phyloP scores from a whole-genome alignment of 1,284 basidiomycete species.

The Cryptococcus neoformans region DNA sequence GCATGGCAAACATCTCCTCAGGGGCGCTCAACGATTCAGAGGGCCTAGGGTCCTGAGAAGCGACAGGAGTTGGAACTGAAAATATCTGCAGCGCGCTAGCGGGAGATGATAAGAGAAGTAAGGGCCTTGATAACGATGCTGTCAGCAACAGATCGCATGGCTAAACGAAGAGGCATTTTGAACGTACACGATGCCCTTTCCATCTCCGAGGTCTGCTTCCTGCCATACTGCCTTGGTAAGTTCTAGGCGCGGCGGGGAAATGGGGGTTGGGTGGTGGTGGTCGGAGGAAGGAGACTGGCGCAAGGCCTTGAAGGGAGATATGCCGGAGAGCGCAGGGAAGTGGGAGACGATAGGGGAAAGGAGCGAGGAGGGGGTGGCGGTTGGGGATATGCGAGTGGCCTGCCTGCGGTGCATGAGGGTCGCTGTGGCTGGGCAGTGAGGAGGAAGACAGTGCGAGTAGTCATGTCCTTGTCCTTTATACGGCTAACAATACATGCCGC shows the following conservation, averaged over 20 bases:
- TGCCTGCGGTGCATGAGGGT: no score
- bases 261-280: constrained; percentile 18
- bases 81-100: constrained; percentile 35
- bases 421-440: no score
- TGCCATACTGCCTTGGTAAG: constrained; percentile 27
- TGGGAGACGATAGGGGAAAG: constrained; percentile 27
- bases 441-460: no score
- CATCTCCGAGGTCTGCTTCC: constrained; percentile 29
- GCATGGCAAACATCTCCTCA: constrained; percentile 31
- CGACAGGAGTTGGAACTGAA: constrained; percentile 11
- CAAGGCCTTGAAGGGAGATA: constrained; percentile 25
- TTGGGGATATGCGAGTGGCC: no score
- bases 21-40: constrained; percentile 31
- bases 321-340: constrained; percentile 11
- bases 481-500: no score
- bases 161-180: background rate
- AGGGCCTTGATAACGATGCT: constrained; percentile 13
- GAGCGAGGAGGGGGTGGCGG: constrained; percentile 13
- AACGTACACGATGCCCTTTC: constrained; percentile 18
- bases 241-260: constrained; percentile 1
- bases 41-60: constrained; percentile 35
- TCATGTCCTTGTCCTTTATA: no score
- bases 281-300: constrained; percentile 10
- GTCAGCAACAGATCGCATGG: background rate
- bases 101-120: constrained; percentile 26